These are phyloP conservation scores for Elsinoe australis DNA, from an alignment of 2,329 filamentous ascomycete species.

Conservation along the genomic window DNA sequence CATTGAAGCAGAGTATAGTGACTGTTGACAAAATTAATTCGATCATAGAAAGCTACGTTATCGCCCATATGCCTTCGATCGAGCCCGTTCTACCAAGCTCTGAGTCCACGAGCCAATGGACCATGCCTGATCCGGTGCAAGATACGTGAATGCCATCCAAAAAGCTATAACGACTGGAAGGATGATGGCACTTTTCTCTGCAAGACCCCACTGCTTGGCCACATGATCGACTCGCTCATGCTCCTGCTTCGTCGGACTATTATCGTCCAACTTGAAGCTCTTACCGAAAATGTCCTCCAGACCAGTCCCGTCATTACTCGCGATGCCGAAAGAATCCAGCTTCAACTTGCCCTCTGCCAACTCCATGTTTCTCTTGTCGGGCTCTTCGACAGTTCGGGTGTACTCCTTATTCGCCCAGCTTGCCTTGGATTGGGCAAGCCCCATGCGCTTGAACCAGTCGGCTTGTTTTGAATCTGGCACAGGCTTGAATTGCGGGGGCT, in stretches of 20 bases:
- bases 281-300: slow-evolving; percentile 21
- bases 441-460: slow-evolving; percentile 21
- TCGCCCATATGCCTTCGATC: background rate
- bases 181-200: background rate
- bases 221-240: background rate
- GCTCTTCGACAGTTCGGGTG: slow-evolving; percentile 16
- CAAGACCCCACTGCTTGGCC: background rate
- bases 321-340: slow-evolving; percentile 10
- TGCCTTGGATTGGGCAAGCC: slow-evolving; percentile 11
- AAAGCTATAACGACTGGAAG: background rate
- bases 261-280: slow-evolving; percentile 19
- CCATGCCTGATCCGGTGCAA: slow-evolving; percentile 1
- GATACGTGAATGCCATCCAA: slow-evolving; percentile 10
- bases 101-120: slow-evolving; percentile 1
- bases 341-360: slow-evolving; percentile 16
- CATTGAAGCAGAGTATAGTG: too few species aligned
- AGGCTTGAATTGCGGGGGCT: slow-evolving; percentile 20
- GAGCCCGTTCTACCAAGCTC: background rate
- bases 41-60: too few species aligned
- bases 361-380: slow-evolving; percentile 15
- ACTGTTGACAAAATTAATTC: too few species aligned
- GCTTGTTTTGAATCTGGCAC: slow-evolving; percentile 19
- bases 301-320: slow-evolving; percentile 17
- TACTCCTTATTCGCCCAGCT: slow-evolving; percentile 17
- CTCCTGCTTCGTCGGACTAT: slow-evolving; percentile 13